Evolutionary conservation across 306 rosid species (phyloP).

Genomic region (Cicer bijugum): DNA sequence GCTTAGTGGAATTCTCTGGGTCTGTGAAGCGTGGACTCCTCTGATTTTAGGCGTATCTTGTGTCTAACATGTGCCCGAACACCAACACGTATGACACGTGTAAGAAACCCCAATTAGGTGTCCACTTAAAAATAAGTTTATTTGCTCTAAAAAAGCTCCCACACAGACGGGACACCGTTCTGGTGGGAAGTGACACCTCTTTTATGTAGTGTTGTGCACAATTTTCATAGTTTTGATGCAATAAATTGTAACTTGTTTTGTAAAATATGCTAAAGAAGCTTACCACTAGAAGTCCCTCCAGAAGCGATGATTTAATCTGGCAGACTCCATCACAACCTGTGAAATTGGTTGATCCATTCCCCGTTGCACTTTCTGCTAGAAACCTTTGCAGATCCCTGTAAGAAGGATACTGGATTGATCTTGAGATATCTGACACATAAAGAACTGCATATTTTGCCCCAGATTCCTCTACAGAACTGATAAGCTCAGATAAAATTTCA

Average conservation of each 20-base stretch:
- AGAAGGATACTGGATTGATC: slow-evolving; percentile 69
- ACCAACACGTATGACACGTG: neutral
- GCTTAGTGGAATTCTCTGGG: neutral
- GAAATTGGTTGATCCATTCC: slow-evolving; percentile 52
- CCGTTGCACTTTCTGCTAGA: slow-evolving; percentile 68
- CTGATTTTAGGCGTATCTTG: neutral
- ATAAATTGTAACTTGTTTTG: neutral
- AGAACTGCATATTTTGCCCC: slow-evolving; percentile 88
- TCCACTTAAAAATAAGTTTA: neutral
- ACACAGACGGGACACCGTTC: neutral
- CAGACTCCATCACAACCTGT: slow-evolving; percentile 78
- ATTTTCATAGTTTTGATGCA: neutral
- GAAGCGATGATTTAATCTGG: slow-evolving; percentile 85
- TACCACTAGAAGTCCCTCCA: slow-evolving; percentile 92
- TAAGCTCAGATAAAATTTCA: slow-evolving; percentile 61
- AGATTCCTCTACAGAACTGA: slow-evolving; percentile 69
- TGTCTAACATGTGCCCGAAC: neutral
- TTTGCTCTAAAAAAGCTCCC: neutral
- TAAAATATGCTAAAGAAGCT: slow-evolving; percentile 48
- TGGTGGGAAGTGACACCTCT: neutral
- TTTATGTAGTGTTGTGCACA: neutral
- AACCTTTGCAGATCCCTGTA: slow-evolving; percentile 73
- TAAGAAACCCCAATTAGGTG: neutral
- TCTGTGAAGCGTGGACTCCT: too few species aligned
- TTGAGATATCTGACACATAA: slow-evolving; percentile 76